Evolutionary conservation across 345 rosid genomes (phyloP).

Genomic region (Pugionium cornutum): DNA sequence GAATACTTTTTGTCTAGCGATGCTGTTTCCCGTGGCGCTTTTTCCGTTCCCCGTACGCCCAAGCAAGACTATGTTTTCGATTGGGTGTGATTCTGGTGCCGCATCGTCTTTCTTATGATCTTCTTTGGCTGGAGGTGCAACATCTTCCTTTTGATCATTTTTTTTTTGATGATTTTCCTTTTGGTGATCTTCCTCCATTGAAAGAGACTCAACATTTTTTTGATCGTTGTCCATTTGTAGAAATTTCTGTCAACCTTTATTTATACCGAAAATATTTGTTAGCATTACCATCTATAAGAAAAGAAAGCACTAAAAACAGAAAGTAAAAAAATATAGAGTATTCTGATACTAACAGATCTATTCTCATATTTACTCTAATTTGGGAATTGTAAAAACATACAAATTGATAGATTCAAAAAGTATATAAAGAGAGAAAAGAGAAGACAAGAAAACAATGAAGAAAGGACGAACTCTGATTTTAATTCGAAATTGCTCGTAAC

Average conservation of each 20-base stretch:
- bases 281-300: too few species aligned
- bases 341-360: too few species aligned
- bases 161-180: too few species aligned
- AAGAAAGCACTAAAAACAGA: too few species aligned
- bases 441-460: too few species aligned
- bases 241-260: not conserved
- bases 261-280: not conserved
- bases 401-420: too few species aligned
- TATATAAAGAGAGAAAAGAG: too few species aligned
- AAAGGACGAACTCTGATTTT: too few species aligned
- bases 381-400: too few species aligned
- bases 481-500: too few species aligned
- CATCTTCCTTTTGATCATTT: not conserved
- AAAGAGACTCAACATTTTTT: not conserved
- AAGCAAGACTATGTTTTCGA: slow-evolving; percentile 7
- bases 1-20: not conserved
- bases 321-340: too few species aligned
- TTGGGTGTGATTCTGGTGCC: not conserved
- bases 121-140: not conserved
- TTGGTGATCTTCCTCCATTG: not conserved
- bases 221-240: not conserved
- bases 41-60: not conserved
- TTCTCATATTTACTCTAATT: too few species aligned
- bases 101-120: not conserved
- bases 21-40: slow-evolving; percentile 4